Conservation (phyloP, 495 filamentous ascomycete genomes). For the Hyaloscypha hepaticicola region DNA sequence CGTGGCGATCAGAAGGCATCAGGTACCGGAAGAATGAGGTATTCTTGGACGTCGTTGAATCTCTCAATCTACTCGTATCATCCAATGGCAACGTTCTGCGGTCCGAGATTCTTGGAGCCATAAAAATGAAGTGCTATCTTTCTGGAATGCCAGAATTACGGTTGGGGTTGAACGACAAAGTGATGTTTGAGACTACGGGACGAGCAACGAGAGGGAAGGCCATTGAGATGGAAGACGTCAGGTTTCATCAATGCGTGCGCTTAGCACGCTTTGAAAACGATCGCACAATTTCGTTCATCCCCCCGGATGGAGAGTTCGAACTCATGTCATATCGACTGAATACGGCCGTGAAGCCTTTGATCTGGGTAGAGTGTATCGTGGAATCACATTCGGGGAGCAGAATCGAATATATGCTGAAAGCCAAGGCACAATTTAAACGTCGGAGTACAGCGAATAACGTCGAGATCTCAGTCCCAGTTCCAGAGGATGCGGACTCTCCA, state of each 20-base stretch:
- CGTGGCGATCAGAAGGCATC: constrained; percentile 97
- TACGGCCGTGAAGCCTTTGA: constrained; percentile 96
- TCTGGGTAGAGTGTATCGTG: constrained; percentile 98
- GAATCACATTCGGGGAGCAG: constrained; percentile 91
- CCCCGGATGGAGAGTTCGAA: constrained; percentile 97
- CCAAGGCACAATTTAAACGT: constrained; percentile 97
- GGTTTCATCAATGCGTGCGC: constrained; percentile 98
- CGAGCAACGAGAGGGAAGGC: constrained; percentile 93
- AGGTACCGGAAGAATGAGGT: constrained; percentile 99
- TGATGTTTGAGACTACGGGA: constrained; percentile 99
- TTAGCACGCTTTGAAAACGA: constrained; percentile 97
- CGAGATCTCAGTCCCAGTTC: constrained; percentile 95
- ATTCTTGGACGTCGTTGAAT: constrained; percentile 97
- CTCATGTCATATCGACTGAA: constrained; percentile 99
- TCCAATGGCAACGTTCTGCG: constrained; percentile 93
- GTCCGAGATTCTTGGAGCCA: constrained; percentile 93
- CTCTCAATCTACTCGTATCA: constrained; percentile 92
- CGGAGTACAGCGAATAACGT: constrained; percentile 98
- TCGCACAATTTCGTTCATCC: constrained; percentile 98
- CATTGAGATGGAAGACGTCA: constrained; percentile 99
- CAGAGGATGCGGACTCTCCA: constrained; percentile 94
- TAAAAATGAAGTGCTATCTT: constrained; percentile 99
- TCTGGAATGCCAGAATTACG: constrained; percentile 98
- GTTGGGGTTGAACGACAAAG: constrained; percentile 96
- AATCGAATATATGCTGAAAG: constrained; percentile 99